Percentiles rank a stretch among this genome's conserved stretches.
These are phyloP conservation scores for Wickerhamiella brachini DNA, from an alignment of 805 yeast species.

Conservation along the genomic window DNA sequence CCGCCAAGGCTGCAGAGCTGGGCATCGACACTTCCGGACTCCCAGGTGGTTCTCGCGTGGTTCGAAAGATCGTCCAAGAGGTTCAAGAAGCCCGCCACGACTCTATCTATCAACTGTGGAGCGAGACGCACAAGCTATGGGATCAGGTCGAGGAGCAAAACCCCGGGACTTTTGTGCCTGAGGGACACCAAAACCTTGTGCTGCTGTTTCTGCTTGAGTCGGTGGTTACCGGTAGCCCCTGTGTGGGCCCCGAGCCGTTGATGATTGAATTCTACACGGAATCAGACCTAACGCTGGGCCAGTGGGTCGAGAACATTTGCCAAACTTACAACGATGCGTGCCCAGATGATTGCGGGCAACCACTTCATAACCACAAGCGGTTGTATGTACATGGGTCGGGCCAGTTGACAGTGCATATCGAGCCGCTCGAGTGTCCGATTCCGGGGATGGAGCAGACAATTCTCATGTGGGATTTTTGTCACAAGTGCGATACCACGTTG, in stretches of 20 bases:
- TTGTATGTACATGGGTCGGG: constrained; percentile 83
- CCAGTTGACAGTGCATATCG: constrained; percentile 64
- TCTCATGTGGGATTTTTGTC: constrained; percentile 86
- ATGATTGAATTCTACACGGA: constrained; percentile 82
- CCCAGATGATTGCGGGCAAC: constrained; percentile 67
- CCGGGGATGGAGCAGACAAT: constrained; percentile 56
- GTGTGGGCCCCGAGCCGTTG: constrained; percentile 79
- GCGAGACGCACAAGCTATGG: constrained; percentile 46
- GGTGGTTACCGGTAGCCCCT: constrained; percentile 80
- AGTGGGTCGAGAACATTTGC: constrained; percentile 68
- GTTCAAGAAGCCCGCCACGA: constrained; percentile 22
- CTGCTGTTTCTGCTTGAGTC: constrained; percentile 44
- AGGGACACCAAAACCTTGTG: constrained; percentile 64
- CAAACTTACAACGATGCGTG: constrained; percentile 55
- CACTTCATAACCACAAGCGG: constrained; percentile 59
- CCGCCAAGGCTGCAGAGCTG: background rate
- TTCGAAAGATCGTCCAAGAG: constrained; percentile 27
- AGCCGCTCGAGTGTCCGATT: constrained; percentile 39
- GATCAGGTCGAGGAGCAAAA: constrained; percentile 41
- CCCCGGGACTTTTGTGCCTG: constrained; percentile 51
- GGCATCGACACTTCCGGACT: constrained; percentile 11
- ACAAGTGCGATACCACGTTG: constrained; percentile 56
- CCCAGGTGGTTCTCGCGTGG: constrained; percentile 29
- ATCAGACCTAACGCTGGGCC: constrained; percentile 80
- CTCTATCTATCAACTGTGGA: constrained; percentile 22